Conservation (phyloP, 306 rosid genomes). For the Castanea crenata region DNA sequence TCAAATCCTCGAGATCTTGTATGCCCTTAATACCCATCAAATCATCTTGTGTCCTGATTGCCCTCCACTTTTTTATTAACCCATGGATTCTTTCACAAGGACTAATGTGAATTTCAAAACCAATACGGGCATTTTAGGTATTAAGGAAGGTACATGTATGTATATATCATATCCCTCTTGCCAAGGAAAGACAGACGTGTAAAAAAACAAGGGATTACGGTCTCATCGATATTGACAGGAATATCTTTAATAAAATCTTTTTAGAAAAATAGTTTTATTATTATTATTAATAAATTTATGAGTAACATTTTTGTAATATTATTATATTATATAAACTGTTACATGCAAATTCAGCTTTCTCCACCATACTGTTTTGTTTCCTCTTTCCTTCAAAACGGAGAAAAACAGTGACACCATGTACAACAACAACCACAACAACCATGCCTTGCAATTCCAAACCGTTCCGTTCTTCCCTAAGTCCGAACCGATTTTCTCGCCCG, state of each 20-base stretch:
- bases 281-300: neutral
- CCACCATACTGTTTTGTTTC: neutral
- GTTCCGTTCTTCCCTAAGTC: slow-evolving; percentile 13
- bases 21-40: slow-evolving; percentile 15
- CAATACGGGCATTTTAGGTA: neutral
- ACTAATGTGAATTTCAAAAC: neutral
- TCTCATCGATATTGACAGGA: slow-evolving; percentile 52
- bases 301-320: neutral
- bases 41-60: slow-evolving; percentile 4
- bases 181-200: slow-evolving; percentile 13
- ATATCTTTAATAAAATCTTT: slow-evolving; percentile 32
- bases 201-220: slow-evolving; percentile 41
- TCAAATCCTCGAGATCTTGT: slow-evolving; percentile 17
- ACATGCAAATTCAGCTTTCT: neutral
- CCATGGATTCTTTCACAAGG: neutral
- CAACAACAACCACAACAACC: neutral
- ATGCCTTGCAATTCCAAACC: neutral
- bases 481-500: slow-evolving; percentile 2
- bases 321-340: neutral
- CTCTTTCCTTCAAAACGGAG: neutral
- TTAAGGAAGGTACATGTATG: neutral
- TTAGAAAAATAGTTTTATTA: neutral
- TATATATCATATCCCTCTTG: neutral
- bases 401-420: neutral
- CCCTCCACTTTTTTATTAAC: slow-evolving; percentile 13